Base-by-base conservation (phyloP, 805 yeast genomes). In the Isabelozyma rhagii region DNA sequence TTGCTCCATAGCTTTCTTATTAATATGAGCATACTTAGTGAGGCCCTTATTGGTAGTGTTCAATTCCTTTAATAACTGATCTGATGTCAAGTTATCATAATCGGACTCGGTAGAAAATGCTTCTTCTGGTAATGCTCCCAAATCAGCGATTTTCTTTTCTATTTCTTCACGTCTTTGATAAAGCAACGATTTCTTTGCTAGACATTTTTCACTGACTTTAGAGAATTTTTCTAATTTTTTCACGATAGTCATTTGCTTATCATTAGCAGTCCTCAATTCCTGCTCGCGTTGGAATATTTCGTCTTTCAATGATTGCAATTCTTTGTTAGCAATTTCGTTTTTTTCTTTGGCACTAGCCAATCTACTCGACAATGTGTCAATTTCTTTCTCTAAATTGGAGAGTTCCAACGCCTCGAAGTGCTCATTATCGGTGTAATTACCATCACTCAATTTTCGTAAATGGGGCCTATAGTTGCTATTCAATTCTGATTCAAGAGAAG, bases 51-150 rank as follows among this genome's bases (percentile, higher is more conserved):
- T 81, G 6, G 82, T 78, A 27, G 67, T 67, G 46, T 80, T 83
- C 51, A 90, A 72, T 47, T 77, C 71, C 13, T 64, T 58, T 45
- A 88, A 65, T 31, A 92, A 65, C 6, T 77, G 74, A 39, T 80
- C 82, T 9, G 89, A 81, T 2, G 70, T 61, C 15, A 71, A 57
- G 36, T 68, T 63, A 36, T 74, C 77, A 58, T 75, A 81, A 1
- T 68, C 61, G 2, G 60, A 51, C 27, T 51, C 53, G 11, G 75
- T 75, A 7, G 39, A 43, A 55, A 89, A 83, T 0, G 94, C 91
- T 47, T 88, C 91, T 59, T 91, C 97, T 0, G 97, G 93, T 14
- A 93, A 72, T 3, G 87, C 88, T n/a, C 97, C 97, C 40, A 92
- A 69, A 41, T 88, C 96, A 52, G 92, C 77, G 29, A 91, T 84